Evolutionary conservation across 1,139 yeast species (phyloP).

Genomic region (Candida sojae): DNA sequence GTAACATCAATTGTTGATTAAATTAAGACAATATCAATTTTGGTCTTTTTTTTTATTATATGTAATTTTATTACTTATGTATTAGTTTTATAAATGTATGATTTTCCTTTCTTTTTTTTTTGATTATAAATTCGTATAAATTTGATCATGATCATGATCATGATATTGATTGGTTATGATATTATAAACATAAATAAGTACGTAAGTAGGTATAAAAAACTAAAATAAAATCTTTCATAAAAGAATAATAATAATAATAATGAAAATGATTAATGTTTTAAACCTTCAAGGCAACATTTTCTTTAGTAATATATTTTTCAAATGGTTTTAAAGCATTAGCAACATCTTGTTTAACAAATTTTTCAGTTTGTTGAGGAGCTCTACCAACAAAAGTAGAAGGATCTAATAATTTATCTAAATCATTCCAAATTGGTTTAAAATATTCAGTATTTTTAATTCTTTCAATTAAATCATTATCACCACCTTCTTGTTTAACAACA

Average conservation of each 20-base stretch:
- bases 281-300: conserved; percentile 56
- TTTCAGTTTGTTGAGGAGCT: conserved; percentile 97
- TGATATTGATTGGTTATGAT: too few relatives aligned
- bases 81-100: neutral
- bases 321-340: conserved; percentile 78
- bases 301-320: conserved; percentile 58
- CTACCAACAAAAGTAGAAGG: conserved; percentile 97
- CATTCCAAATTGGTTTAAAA: conserved; percentile 87
- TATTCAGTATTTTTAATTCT: conserved; percentile 78
- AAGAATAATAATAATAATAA: neutral
- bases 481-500: conserved; percentile 97
- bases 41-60: neutral
- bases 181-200: too few relatives aligned
- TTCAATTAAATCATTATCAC: conserved; percentile 95
- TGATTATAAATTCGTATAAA: neutral
- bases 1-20: neutral
- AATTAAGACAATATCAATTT: neutral
- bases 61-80: neutral
- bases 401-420: conserved; percentile 77
- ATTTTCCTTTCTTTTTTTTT: neutral
- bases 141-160: neutral
- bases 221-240: too few relatives aligned
- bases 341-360: conserved; percentile 84
- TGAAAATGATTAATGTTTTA: conserved; percentile 2
- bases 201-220: too few relatives aligned